Base-by-base conservation (phyloP, 805 yeast species). In the Wickerhamomyces tratensis region DNA sequence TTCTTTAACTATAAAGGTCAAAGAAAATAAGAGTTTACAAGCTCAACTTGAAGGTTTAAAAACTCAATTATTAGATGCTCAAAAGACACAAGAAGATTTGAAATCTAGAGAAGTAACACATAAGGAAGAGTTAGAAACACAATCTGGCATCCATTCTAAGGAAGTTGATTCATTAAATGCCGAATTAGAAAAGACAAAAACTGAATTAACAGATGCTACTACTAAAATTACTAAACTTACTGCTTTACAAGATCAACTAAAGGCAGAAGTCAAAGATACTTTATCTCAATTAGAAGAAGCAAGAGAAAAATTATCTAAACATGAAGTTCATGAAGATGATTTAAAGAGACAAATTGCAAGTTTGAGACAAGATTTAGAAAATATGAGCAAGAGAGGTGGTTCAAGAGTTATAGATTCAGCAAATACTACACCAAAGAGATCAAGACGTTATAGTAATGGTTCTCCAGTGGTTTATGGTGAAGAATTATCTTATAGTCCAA, bases 1-100 rank as follows among this genome's bases (percentile, higher is more conserved):
- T 57, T 75, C 82, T 11, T 70, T 91, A 46, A 77, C 95, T 1
- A 65, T 79, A 34, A 85, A 86, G 60, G 81, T 84, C 26, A 85
- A 78, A 50, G 96, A 87, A 52, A 89, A 89, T 63, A 82, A 82
- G 66, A 74, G 72, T 46, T 70, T 91, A 56, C 71, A 76, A 45
- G 63, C 65, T 13, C 83, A 84, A 54, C 75, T 89, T 40, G 72
- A 74, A 38, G 54, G 57, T 11, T 58, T 79, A 42, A 76, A 73
- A 47, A 53, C 53, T 9, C 64, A 71, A 25, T 68, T 86, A 45
- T 76, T 72, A 31, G 81, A 75, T 47, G 71, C 80, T 7, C 65
- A 71, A 37, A 61, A 60, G 36, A 69, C 76, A 3, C 79, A 78
- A 48, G 78, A 75, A 46, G 59, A 67, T 5, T 63, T 81, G 48